A percentile compares a stretch with the other conserved stretches of the same genome.
Conservation (phyloP, 2,329 filamentous ascomycete species). For the Dactylellina leptospora region DNA sequence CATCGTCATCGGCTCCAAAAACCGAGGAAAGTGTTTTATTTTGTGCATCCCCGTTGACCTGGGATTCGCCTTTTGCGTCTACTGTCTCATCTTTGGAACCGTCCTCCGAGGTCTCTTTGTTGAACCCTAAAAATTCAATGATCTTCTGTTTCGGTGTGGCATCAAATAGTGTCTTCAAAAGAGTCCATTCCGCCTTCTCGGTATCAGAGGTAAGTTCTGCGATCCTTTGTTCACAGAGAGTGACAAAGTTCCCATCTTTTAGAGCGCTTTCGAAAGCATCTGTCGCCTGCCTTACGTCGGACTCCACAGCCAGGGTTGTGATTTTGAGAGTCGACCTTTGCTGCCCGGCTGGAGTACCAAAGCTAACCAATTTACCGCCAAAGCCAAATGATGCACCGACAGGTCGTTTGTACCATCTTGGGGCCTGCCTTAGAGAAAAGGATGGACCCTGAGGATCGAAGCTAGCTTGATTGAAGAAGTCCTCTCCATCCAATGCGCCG, state of each 20-base stretch:
- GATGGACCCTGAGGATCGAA: constrained; percentile 88
- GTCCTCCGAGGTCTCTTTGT: constrained; percentile 64
- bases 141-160: constrained; percentile 86
- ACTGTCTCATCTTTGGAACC: constrained; percentile 46
- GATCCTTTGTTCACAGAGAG: constrained; percentile 82
- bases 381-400: constrained; percentile 92
- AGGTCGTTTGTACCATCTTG: constrained; percentile 88
- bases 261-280: constrained; percentile 87
- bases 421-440: constrained; percentile 85
- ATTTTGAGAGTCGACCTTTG: constrained; percentile 80
- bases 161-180: constrained; percentile 86
- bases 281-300: constrained; percentile 81
- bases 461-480: constrained; percentile 95
- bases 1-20: constrained; percentile 76
- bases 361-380: constrained; percentile 86
- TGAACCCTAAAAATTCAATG: constrained; percentile 88
- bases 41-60: constrained; percentile 60
- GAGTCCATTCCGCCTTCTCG: constrained; percentile 94
- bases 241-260: constrained; percentile 76
- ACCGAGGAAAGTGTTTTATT: constrained; percentile 78
- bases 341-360: constrained; percentile 73
- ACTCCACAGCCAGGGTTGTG: constrained; percentile 87
- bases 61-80: constrained; percentile 23
- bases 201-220: constrained; percentile 80
- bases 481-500: constrained; percentile 82